A percentile compares a stretch with the other conserved stretches of the same genome.
These are phyloP conservation scores for Litchi chinensis DNA, from an alignment of 345 rosid genomes.

Conservation along the genomic window DNA sequence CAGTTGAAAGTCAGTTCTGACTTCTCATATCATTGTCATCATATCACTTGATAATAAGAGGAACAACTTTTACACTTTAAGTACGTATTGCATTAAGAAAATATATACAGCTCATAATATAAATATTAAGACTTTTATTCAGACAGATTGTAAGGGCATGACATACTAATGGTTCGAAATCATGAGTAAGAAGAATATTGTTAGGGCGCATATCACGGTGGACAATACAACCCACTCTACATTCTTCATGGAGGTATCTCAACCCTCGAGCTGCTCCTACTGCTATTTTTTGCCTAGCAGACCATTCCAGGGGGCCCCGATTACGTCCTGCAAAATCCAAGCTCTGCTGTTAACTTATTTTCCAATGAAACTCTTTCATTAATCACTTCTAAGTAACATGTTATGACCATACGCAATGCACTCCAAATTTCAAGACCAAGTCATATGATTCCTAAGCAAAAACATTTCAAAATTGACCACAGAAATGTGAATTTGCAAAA, in stretches of 20 bases:
- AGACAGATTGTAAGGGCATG: constrained; percentile 19
- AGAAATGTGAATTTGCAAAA: constrained; percentile 12
- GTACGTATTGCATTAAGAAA: not conserved
- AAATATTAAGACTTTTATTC: constrained; percentile 2
- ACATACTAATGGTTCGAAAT: constrained; percentile 89
- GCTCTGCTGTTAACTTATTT: constrained; percentile 10
- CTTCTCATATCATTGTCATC: not conserved
- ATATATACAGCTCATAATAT: not conserved
- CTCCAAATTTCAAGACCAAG: constrained; percentile 10
- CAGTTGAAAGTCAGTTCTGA: constrained; percentile 12
- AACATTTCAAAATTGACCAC: not conserved
- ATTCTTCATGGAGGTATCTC: constrained; percentile 98
- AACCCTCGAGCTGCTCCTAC: constrained; percentile 97
- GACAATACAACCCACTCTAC: constrained; percentile 98
- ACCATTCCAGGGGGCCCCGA: constrained; percentile 69
- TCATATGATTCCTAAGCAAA: not conserved
- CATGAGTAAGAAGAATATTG: constrained; percentile 95
- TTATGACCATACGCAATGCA: not conserved
- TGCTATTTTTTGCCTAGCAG: constrained; percentile 90
- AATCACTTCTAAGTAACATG: not conserved
- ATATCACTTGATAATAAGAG: not conserved
- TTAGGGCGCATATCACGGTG: constrained; percentile 98
- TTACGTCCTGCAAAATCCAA: constrained; percentile 46
- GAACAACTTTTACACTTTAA: not conserved
- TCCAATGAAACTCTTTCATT: not conserved